Conservation (phyloP, 2,329 filamentous ascomycete genomes). For the Trichoderma pleuroti region DNA sequence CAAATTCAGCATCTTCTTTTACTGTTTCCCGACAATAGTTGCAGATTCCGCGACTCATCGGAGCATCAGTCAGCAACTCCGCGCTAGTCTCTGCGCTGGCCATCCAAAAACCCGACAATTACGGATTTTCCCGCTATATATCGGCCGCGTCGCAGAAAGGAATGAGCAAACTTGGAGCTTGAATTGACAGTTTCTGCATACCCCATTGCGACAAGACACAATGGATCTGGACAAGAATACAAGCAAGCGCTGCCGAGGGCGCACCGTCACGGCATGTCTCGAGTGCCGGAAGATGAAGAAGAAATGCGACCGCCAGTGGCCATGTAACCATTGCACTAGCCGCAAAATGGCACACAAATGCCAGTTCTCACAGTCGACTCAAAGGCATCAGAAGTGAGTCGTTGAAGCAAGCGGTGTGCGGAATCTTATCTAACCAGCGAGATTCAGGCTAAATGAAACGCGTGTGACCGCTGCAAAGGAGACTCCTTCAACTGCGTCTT, state of each 20-base stretch:
- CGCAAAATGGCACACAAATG: conserved; percentile 1
- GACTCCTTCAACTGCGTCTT: background rate
- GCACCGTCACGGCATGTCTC: background rate
- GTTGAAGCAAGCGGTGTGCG: background rate
- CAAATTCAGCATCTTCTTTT: background rate
- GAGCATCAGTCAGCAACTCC: conserved; percentile 9
- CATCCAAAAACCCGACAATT: background rate
- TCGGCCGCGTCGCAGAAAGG: background rate
- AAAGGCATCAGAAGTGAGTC: background rate
- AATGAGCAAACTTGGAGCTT: background rate
- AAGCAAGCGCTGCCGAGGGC: background rate
- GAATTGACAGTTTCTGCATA: background rate
- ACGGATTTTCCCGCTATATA: background rate
- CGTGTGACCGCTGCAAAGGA: background rate
- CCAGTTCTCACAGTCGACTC: background rate
- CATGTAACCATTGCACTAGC: background rate
- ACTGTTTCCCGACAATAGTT: background rate
- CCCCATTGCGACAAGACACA: background rate
- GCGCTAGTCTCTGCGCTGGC: background rate
- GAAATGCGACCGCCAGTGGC: conserved; percentile 8
- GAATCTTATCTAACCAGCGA: background rate
- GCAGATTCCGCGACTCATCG: background rate
- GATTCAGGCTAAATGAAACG: background rate
- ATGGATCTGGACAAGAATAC: background rate
- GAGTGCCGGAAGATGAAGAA: conserved; percentile 13